Evolutionary conservation across 1,284 basidiomycete genomes (phyloP), one percentile per base, ranked within the genome.

Genomic region (Rhizoctonia solani): DNA sequence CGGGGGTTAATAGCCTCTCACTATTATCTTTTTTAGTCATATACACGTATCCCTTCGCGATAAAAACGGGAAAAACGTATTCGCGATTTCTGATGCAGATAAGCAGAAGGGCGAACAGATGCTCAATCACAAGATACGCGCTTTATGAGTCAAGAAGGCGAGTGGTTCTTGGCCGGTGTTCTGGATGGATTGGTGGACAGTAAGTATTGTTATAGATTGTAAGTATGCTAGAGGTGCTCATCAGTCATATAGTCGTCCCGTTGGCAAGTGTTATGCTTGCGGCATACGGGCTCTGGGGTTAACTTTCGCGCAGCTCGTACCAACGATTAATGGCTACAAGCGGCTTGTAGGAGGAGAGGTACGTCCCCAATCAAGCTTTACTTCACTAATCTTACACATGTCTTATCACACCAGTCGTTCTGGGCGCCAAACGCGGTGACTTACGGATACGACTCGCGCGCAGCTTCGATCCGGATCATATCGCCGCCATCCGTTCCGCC

Each of bases 261-360:
- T 79, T 82, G 79, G 85, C 85, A 71, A 73, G 75, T 69, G 0
- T 21, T 37, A 72, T 73, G 73, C 8, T 9, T 11, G 13, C 13
- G 8, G n/a, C 68, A 77, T 76, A 14, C 16, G 78, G 55, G 75
- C 80, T 69, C 79, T 79, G 1, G 71, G 79, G 70, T 23, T 42
- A 11, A 11, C 29, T 53, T 2, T 9, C 13, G 39, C 23, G 9
- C 56, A 74, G 89, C 80, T 97, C 67, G 95, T 95, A 37, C 94
- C 95, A 0, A 97, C 91, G 0, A 90, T 97, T 77, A 96, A 96
- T 74, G 93, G 93, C n/a, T 99, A 98, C 81, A 99, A 98, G 76
- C 91, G 95, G 21, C 85, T 99, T 13, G 88, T 93, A 16, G 95
- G 92, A n/a, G 95, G 95, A 19, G 93, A 94, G 75, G 88, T 77